Percentiles rank a stretch among this genome's conserved stretches.
Conservation (phyloP, 495 filamentous ascomycete genomes). For the Penicillium dipodomyicola region DNA sequence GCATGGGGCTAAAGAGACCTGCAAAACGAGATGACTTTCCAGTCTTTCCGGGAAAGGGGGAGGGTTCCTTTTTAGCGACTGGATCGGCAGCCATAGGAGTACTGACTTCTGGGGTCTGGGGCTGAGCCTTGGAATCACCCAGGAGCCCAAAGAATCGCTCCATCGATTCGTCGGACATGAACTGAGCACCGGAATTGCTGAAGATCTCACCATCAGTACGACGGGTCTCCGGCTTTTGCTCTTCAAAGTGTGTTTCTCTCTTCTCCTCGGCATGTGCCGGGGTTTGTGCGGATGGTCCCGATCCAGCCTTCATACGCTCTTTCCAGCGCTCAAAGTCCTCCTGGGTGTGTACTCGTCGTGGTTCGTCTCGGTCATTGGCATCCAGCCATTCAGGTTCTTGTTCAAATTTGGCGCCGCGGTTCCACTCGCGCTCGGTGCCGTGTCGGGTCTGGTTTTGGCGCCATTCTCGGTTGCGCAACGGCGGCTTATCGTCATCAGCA, state of each 20-base stretch:
- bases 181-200: conserved; percentile 32
- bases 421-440: conserved; percentile 63
- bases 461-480: conserved; percentile 63
- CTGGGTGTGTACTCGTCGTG: conserved; percentile 67
- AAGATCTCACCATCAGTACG: conserved; percentile 41
- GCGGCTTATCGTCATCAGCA: conserved; percentile 51
- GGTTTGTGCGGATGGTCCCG: conserved; percentile 24
- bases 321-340: conserved; percentile 97
- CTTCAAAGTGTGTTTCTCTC: conserved; percentile 35
- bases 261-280: conserved; percentile 48
- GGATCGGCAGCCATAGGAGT: conserved; percentile 30
- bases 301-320: conserved; percentile 77
- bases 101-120: conserved; percentile 25
- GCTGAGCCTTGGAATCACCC: conserved; percentile 42
- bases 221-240: conserved; percentile 33
- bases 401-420: conserved; percentile 53
- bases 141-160: conserved; percentile 82
- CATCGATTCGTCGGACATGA: conserved; percentile 60
- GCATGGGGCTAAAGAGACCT: conserved; percentile 70
- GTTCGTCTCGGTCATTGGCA: conserved; percentile 66
- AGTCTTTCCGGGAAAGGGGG: conserved; percentile 24
- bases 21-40: conserved; percentile 77
- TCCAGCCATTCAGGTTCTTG: conserved; percentile 88
- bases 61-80: conserved; percentile 26
- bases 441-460: conserved; percentile 59